A percentile compares a stretch with the other conserved stretches of the same genome.
Evolutionary conservation across 164 flowering plant genomes (phyloP).

Genomic region (Echeveria elegans): DNA sequence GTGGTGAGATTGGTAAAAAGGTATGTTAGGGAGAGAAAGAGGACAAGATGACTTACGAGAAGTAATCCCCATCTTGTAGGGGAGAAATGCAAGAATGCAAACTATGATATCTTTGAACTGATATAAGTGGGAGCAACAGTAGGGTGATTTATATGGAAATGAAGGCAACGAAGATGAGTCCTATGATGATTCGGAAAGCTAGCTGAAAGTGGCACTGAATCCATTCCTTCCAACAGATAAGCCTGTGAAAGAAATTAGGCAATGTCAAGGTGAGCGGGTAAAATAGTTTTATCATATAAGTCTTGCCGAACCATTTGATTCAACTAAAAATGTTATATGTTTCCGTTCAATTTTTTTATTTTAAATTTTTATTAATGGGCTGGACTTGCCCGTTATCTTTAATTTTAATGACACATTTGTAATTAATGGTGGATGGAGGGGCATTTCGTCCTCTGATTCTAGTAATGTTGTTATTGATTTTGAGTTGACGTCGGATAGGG

Average conservation of each 20-base stretch:
- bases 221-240: constrained; percentile 35
- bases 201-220: constrained; percentile 48
- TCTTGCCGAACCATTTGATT: too few species aligned
- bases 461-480: too few species aligned
- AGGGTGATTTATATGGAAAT: constrained; percentile 25
- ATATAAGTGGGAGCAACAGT: constrained; percentile 31
- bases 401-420: too few species aligned
- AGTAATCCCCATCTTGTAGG: constrained; percentile 66
- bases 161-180: constrained; percentile 32
- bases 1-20: background rate
- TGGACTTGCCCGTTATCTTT: too few species aligned
- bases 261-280: too few species aligned
- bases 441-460: too few species aligned
- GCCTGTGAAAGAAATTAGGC: constrained; percentile 16
- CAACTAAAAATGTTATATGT: too few species aligned
- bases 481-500: too few species aligned
- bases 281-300: background rate
- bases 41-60: constrained; percentile 16
- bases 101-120: constrained; percentile 31
- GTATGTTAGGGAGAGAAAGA: background rate
- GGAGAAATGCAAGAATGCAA: constrained; percentile 43
- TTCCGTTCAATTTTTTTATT: too few species aligned
- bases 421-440: too few species aligned
- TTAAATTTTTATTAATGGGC: too few species aligned
- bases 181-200: constrained; percentile 40